Conservation (phyloP, 164 flowering plant species). For the Kalanchoe fedtschenkoi region DNA sequence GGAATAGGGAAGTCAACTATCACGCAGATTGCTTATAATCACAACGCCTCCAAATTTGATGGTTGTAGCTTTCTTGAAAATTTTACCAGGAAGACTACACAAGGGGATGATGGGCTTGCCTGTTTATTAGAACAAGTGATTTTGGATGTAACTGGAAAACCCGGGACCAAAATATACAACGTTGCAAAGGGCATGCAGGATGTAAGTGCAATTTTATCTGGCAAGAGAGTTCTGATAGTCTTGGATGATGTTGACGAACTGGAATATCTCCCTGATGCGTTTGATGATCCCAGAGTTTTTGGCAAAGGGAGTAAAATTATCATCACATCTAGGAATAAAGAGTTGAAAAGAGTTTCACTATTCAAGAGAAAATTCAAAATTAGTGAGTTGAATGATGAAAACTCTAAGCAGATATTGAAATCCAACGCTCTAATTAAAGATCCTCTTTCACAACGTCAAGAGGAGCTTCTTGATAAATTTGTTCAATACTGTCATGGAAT, state of each 20-base stretch:
- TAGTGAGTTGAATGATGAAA: background rate
- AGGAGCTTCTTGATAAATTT: background rate
- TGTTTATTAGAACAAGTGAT: conserved; percentile 5
- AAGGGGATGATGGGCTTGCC: background rate
- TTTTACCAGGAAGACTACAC: background rate
- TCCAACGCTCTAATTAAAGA: background rate
- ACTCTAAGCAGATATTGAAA: conserved; percentile 1
- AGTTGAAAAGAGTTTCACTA: background rate
- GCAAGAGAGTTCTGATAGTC: conserved; percentile 4
- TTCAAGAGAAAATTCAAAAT: background rate
- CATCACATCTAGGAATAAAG: conserved; percentile 6
- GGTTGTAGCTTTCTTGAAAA: conserved; percentile 8
- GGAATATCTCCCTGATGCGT: background rate
- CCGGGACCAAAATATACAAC: background rate
- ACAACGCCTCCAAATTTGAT: background rate
- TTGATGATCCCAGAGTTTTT: background rate
- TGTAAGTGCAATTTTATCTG: background rate
- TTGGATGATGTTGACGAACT: conserved; percentile 10
- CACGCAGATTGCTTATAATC: conserved; percentile 8
- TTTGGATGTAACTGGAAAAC: background rate
- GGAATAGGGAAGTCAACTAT: conserved; percentile 15
- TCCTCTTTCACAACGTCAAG: background rate
- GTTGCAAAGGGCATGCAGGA: background rate
- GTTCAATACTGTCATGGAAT: background rate
- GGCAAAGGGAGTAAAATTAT: conserved; percentile 10